A percentile compares a stretch with the other conserved stretches of the same genome.
Conservation (phyloP, 2,329 filamentous ascomycete species). For the Aspergillus tamarii region DNA sequence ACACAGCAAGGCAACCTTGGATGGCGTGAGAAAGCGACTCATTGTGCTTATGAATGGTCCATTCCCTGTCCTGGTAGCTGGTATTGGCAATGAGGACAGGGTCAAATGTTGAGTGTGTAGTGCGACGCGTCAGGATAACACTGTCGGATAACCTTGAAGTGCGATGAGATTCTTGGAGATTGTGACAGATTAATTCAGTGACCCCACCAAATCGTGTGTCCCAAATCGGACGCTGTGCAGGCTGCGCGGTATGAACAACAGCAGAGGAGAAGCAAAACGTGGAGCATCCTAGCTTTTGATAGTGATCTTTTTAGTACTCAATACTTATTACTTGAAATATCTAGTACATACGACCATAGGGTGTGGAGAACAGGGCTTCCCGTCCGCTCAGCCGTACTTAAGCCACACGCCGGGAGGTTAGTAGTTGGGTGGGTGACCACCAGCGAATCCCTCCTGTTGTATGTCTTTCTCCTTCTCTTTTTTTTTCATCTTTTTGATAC, state of each 20-base stretch:
- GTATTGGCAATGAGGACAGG: background rate
- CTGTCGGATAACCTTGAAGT: background rate
- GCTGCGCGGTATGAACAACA: background rate
- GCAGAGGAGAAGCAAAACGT: background rate
- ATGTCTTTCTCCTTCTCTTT: no score
- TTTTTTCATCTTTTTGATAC: no score
- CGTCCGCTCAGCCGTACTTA: no score
- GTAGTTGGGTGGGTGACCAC: no score
- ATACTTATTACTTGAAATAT: fast-evolving
- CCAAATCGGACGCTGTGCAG: background rate
- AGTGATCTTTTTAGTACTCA: background rate
- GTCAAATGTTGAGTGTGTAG: background rate
- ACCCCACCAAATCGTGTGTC: background rate
- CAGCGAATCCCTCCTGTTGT: no score
- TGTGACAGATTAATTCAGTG: background rate
- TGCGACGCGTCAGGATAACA: background rate
- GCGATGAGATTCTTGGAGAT: no score
- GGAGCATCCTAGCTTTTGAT: background rate
- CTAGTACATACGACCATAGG: background rate
- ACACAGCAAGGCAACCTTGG: constrained; percentile 80
- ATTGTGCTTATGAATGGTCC: constrained; percentile 49
- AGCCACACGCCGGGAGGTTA: no score
- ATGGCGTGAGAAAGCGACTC: constrained; percentile 84
- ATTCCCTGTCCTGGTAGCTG: background rate
- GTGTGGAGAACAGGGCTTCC: background rate